Conservation (phyloP, 768 basidiomycete species). For the Termitomyces heimii region DNA sequence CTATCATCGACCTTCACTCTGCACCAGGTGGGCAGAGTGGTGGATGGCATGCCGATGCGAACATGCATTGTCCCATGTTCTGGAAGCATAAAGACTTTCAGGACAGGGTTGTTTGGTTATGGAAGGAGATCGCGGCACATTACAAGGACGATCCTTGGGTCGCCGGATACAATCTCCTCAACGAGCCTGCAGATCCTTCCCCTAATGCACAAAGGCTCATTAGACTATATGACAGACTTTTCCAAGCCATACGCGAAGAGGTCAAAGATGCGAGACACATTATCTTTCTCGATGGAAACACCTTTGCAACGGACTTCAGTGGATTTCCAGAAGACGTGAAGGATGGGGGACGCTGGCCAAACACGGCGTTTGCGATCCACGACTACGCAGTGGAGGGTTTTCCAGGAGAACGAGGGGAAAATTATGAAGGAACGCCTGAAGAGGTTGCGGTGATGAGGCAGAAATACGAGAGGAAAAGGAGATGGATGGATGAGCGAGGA, state of each 20-base stretch:
- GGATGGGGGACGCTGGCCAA: slow-evolving; percentile 50
- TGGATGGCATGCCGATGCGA: slow-evolving; percentile 76
- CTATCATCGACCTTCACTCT: slow-evolving; percentile 76
- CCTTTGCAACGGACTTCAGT: slow-evolving; percentile 71
- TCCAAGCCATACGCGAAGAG: slow-evolving; percentile 65
- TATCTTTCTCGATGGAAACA: slow-evolving; percentile 83
- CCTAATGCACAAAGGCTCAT: slow-evolving; percentile 58
- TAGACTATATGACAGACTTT: slow-evolving; percentile 59
- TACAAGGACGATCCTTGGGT: slow-evolving; percentile 77
- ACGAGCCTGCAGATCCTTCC: slow-evolving; percentile 70
- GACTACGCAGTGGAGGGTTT: slow-evolving; percentile 73
- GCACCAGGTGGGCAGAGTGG: slow-evolving; percentile 69
- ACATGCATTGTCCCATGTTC: slow-evolving; percentile 64
- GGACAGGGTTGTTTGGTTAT: slow-evolving; percentile 70
- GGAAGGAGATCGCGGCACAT: slow-evolving; percentile 67
- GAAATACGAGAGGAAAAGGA: slow-evolving; percentile 67
- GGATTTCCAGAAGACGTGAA: slow-evolving; percentile 52
- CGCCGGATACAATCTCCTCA: slow-evolving; percentile 80
- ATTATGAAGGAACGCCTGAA: slow-evolving; percentile 45
- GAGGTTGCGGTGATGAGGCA: slow-evolving; percentile 44
- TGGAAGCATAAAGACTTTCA: slow-evolving; percentile 86
- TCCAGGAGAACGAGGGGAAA: slow-evolving; percentile 45
- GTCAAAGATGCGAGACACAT: slow-evolving; percentile 62
- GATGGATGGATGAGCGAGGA: slow-evolving; percentile 67
- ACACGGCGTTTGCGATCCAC: slow-evolving; percentile 73